phyloP scores from a whole-genome alignment of 31 red algal genomes.

The Odonthalia washingtoniensis region DNA sequence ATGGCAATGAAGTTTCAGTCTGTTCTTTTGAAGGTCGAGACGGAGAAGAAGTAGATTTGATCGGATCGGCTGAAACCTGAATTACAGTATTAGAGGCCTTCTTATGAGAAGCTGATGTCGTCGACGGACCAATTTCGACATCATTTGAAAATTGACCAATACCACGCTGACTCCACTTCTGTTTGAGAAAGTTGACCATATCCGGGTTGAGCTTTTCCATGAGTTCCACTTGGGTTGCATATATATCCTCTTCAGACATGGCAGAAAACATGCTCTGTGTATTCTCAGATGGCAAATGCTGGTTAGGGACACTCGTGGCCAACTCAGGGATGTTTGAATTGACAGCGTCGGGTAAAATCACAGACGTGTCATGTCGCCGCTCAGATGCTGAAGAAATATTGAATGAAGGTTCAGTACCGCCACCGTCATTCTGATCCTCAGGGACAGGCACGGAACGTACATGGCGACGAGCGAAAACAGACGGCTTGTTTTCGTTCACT shows the following conservation, averaged over 20 bases:
- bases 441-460: not conserved
- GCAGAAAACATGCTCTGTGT: slow-evolving; percentile 15
- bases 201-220: slow-evolving; percentile 22
- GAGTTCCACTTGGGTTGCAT: slow-evolving; percentile 46
- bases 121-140: not conserved
- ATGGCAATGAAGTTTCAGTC: not conserved
- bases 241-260: slow-evolving; percentile 56
- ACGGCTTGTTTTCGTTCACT: too few species aligned
- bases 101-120: not conserved
- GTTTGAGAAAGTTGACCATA: slow-evolving; percentile 50
- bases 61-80: not conserved
- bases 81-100: not conserved
- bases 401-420: not conserved
- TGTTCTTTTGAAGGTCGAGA: not conserved
- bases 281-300: not conserved
- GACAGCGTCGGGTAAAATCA: not conserved
- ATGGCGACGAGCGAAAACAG: slow-evolving; percentile 21
- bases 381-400: not conserved
- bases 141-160: not conserved
- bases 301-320: not conserved
- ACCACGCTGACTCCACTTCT: slow-evolving; percentile 15
- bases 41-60: not conserved
- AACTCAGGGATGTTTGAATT: not conserved
- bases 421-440: not conserved
- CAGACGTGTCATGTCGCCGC: not conserved